phyloP scores from a whole-genome alignment of 139 green algal species.

The Tetradesmus lagerheimii region DNA sequence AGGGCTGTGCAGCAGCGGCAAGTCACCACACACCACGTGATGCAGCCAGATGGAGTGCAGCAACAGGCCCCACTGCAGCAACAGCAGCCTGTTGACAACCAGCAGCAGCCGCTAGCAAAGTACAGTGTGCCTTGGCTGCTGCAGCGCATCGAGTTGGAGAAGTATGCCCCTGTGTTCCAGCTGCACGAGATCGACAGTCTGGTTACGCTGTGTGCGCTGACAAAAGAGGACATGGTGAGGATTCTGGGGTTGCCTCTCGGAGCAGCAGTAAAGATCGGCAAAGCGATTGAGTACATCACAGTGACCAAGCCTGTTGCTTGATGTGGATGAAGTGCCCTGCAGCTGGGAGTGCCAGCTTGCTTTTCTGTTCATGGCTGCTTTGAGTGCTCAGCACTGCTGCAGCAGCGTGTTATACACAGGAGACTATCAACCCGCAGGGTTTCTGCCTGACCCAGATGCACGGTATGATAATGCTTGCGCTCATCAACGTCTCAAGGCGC shows the following conservation, averaged over 20 bases:
- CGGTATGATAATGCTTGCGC: no score
- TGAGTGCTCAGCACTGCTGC: no score
- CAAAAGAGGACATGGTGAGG: not conserved
- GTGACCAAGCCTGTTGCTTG: no score
- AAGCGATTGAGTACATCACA: not conserved
- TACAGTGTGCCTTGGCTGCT: not conserved
- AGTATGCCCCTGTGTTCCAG: not conserved
- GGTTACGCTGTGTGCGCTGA: not conserved
- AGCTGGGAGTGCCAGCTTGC: no score
- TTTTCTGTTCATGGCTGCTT: no score
- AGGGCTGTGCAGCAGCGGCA: not conserved
- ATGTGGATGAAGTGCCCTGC: no score
- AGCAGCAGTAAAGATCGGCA: not conserved
- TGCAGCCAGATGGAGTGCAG: not conserved
- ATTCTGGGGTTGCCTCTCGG: not conserved
- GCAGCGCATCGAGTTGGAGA: not conserved
- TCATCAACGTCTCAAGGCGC: no score
- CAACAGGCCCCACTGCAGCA: not conserved
- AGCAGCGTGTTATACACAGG: no score
- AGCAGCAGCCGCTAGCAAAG: not conserved
- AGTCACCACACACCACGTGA: not conserved
- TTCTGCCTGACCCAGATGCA: no score
- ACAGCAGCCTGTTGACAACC: not conserved
- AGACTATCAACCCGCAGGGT: no score
- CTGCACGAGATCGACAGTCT: not conserved